Evolutionary conservation across 306 rosid species (phyloP).

Genomic region (Geum urbanum): DNA sequence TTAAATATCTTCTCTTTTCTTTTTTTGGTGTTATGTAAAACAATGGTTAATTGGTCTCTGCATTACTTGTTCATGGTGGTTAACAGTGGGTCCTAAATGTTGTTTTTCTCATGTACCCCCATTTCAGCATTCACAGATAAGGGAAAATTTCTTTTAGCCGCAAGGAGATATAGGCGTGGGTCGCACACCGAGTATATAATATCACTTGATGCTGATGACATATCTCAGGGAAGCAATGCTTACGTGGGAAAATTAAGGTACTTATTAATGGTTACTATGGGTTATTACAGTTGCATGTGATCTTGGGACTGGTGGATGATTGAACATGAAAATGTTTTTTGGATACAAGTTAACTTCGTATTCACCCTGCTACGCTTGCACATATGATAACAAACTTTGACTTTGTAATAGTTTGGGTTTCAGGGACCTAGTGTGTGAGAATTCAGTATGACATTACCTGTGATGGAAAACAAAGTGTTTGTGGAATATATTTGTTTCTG

Average conservation of each 20-base stretch:
- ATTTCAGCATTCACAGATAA: conserved; percentile 78
- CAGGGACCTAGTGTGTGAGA: background rate
- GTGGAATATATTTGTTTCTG: no score
- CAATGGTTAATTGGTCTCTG: background rate
- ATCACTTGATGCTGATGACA: conserved; percentile 82
- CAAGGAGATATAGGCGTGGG: conserved; percentile 84
- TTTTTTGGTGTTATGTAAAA: no score
- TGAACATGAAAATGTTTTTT: background rate
- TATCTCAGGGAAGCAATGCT: conserved; percentile 97
- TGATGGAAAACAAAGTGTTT: background rate
- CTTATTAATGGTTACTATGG: background rate
- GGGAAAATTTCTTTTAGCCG: conserved; percentile 95
- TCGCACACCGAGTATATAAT: conserved; percentile 85
- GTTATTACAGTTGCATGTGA: background rate
- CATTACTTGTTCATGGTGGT: background rate
- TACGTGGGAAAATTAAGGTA: conserved; percentile 93
- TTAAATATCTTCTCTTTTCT: background rate
- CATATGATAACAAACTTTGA: no score
- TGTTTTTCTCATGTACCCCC: conserved; percentile 15
- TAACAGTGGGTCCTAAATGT: conserved; percentile 13
- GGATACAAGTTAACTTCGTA: background rate
- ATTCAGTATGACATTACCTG: background rate
- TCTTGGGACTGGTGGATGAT: background rate
- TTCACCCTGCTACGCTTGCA: background rate
- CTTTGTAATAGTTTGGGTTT: background rate